A percentile compares a stretch with the other conserved stretches of the same genome.
phyloP scores from a whole-genome alignment of 768 basidiomycete species.

The Mycena venus region DNA sequence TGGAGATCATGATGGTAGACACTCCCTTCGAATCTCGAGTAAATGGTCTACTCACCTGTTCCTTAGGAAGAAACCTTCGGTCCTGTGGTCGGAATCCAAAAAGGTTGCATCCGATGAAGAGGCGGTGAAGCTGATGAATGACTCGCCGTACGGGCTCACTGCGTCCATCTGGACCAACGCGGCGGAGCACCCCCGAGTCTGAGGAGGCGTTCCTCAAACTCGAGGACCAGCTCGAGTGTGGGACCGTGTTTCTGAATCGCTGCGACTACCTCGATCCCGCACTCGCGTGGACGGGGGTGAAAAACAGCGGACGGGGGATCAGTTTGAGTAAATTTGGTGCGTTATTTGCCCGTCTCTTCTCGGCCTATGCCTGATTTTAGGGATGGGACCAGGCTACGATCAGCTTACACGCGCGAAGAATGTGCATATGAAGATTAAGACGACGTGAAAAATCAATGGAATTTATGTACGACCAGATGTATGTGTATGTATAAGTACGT shows the following conservation, averaged over 20 bases:
- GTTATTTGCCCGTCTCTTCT: slow-evolving; percentile 35
- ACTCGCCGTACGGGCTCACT: slow-evolving; percentile 94
- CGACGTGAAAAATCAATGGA: slow-evolving; percentile 40
- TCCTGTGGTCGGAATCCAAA: slow-evolving; percentile 93
- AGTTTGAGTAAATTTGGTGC: slow-evolving; percentile 91
- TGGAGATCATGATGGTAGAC: slow-evolving; percentile 92
- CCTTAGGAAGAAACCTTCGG: slow-evolving; percentile 90
- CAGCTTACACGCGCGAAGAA: slow-evolving; percentile 87
- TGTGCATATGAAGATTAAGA: slow-evolving; percentile 87
- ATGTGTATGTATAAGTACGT: no score
- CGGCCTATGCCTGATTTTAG: background rate
- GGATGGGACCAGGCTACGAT: slow-evolving; percentile 76
- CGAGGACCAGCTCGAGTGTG: slow-evolving; percentile 82
- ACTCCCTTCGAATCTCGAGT: background rate
- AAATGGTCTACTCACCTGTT: background rate
- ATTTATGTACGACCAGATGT: no score
- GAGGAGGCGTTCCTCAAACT: slow-evolving; percentile 77
- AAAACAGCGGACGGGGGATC: slow-evolving; percentile 92
- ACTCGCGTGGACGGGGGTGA: slow-evolving; percentile 94
- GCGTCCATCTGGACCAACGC: slow-evolving; percentile 94
- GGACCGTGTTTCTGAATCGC: slow-evolving; percentile 95
- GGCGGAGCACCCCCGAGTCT: slow-evolving; percentile 68
- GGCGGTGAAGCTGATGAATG: slow-evolving; percentile 94
- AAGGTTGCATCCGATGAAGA: slow-evolving; percentile 91
- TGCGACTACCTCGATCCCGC: slow-evolving; percentile 95